These are phyloP conservation scores for Arthrobotrys sinensis DNA, from an alignment of 2,329 filamentous ascomycete species.

Conservation along the genomic window DNA sequence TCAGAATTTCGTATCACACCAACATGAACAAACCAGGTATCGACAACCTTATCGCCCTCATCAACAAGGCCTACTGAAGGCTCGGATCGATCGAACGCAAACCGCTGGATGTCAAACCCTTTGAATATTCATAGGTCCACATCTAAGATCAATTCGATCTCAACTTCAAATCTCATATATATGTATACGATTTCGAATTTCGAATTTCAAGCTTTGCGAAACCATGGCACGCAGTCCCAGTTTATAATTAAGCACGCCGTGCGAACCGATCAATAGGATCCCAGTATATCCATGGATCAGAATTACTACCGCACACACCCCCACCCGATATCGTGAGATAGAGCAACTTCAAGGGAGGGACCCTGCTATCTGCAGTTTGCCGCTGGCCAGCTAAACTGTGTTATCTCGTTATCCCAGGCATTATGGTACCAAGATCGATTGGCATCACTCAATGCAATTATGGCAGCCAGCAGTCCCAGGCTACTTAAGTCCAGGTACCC, in stretches of 20 bases:
- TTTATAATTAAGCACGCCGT: not conserved
- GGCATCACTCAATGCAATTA: not conserved
- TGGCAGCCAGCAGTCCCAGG: not conserved
- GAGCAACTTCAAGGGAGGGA: constrained; percentile 1
- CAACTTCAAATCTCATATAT: too few relatives aligned
- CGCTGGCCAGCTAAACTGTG: not conserved
- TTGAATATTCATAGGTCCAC: too few relatives aligned
- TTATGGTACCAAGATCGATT: not conserved
- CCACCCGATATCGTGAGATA: constrained; percentile 5
- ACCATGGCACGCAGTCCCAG: too few relatives aligned
- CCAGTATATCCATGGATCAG: not conserved
- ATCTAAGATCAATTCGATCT: too few relatives aligned
- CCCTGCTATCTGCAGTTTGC: constrained; percentile 11
- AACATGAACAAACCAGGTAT: not conserved
- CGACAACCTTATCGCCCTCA: not conserved
- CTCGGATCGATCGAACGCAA: not conserved
- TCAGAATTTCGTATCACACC: constrained; percentile 7
- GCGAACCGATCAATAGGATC: not conserved
- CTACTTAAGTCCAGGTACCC: constrained; percentile 3
- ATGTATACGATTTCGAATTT: too few relatives aligned
- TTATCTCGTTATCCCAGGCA: constrained; percentile 6
- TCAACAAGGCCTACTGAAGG: too few relatives aligned
- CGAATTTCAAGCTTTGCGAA: too few relatives aligned
- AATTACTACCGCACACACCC: not conserved
- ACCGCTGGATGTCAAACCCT: too few relatives aligned